These are phyloP conservation scores for Goffeauzyma gilvescens DNA, from an alignment of 768 basidiomycete species.

Conservation along the genomic window DNA sequence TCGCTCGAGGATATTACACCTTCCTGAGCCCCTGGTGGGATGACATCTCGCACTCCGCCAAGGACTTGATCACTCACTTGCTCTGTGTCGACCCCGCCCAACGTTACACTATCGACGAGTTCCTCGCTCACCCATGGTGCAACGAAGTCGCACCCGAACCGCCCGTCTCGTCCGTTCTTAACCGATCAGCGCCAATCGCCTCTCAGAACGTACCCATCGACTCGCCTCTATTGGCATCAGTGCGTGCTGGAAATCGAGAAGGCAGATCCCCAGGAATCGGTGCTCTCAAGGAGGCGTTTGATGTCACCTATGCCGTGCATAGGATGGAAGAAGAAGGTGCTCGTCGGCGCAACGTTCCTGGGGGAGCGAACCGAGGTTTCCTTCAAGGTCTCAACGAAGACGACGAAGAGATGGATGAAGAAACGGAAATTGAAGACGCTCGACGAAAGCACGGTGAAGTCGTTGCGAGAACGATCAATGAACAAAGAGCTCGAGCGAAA, in stretches of 20 bases:
- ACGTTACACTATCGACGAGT: slow-evolving; percentile 95
- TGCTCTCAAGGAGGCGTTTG: slow-evolving; percentile 91
- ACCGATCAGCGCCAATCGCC: slow-evolving; percentile 22
- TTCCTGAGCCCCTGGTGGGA: slow-evolving; percentile 99
- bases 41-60: slow-evolving; percentile 67
- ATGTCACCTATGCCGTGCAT: slow-evolving; percentile 96
- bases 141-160: slow-evolving; percentile 39
- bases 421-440: slow-evolving; percentile 40
- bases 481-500: slow-evolving; percentile 31
- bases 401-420: slow-evolving; percentile 49
- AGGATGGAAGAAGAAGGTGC: slow-evolving; percentile 98
- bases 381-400: slow-evolving; percentile 79
- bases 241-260: slow-evolving; percentile 50
- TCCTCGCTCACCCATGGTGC: slow-evolving; percentile 91
- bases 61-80: slow-evolving; percentile 83
- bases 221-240: slow-evolving; percentile 71
- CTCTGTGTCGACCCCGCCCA: slow-evolving; percentile 89
- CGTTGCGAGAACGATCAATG: slow-evolving; percentile 33
- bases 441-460: slow-evolving; percentile 34
- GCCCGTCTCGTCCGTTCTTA: slow-evolving; percentile 35
- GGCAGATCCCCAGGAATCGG: slow-evolving; percentile 81
- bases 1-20: slow-evolving; percentile 89
- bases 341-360: slow-evolving; percentile 53
- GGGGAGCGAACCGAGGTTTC: slow-evolving; percentile 65
- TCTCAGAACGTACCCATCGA: slow-evolving; percentile 47